phyloP scores from a whole-genome alignment of 441 rosid genomes.

The Gossypium armourianum region DNA sequence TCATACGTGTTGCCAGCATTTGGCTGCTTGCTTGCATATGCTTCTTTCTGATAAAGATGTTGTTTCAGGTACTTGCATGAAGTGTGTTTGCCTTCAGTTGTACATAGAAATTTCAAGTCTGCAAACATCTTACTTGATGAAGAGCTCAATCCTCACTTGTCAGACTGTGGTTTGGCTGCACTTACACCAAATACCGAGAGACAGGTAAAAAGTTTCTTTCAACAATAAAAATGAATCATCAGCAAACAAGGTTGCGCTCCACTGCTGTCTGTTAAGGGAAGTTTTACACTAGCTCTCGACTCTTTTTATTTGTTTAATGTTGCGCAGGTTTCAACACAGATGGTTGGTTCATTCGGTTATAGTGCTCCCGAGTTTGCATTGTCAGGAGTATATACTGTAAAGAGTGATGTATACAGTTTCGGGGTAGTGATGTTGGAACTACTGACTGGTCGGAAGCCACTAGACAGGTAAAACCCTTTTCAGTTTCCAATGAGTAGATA shows the following conservation, averaged over 20 bases:
- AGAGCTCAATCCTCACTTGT: conserved; percentile 78
- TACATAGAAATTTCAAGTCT: conserved; percentile 89
- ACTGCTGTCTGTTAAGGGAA: not conserved
- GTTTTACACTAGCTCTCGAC: not conserved
- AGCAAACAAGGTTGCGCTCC: not conserved
- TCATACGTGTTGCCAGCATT: not conserved
- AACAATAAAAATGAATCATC: not conserved
- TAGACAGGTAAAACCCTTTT: conserved; percentile 55
- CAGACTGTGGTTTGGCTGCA: conserved; percentile 90
- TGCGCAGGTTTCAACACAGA: conserved; percentile 67
- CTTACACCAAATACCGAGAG: conserved; percentile 67
- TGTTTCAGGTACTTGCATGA: conserved; percentile 78
- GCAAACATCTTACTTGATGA: conserved; percentile 87
- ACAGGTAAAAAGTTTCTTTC: conserved; percentile 38
- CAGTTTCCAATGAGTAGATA: not conserved
- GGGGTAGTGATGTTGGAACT: conserved; percentile 95
- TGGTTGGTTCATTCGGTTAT: conserved; percentile 90
- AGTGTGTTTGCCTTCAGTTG: conserved; percentile 83
- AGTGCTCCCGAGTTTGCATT: conserved; percentile 93
- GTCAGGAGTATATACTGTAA: conserved; percentile 78
- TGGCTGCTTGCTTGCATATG: not conserved
- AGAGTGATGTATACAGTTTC: conserved; percentile 90
- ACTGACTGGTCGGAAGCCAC: conserved; percentile 85
- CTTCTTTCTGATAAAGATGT: conserved; percentile 12
- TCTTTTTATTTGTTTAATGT: not conserved